Conservation (phyloP, 805 yeast species). For the Wickerhamiella nectarea region DNA sequence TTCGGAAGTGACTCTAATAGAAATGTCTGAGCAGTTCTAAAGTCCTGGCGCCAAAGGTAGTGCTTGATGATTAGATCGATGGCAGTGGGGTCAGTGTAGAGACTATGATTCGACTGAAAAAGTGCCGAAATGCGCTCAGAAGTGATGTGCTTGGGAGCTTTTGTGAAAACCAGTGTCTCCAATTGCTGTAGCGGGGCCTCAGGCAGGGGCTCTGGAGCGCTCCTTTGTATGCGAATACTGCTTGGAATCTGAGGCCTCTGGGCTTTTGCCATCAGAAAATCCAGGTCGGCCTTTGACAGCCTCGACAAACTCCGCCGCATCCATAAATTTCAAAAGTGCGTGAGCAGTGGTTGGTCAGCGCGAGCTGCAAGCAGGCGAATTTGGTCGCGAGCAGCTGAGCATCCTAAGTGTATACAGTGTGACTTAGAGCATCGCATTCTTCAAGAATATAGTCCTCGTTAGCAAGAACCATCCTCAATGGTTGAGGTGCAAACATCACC, state of each 20-base stretch:
- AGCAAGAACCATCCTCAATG: conserved; percentile 25
- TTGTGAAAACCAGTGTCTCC: neutral
- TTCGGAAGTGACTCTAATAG: conserved; percentile 10
- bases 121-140: neutral
- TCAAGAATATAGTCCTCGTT: conserved; percentile 24
- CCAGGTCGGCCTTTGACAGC: conserved; percentile 9
- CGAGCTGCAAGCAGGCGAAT: no score
- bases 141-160: neutral
- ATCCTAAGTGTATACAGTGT: no score
- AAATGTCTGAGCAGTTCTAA: conserved; percentile 16
- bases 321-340: neutral
- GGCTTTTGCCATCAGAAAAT: neutral
- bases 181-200: neutral
- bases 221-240: no score
- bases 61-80: conserved; percentile 8
- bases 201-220: no score
- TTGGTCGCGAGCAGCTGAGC: no score
- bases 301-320: neutral
- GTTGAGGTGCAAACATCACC: conserved; percentile 26
- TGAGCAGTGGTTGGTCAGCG: neutral
- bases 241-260: neutral
- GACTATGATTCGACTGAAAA: neutral
- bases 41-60: conserved; percentile 16
- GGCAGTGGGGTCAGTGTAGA: conserved; percentile 1
- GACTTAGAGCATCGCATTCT: conserved; percentile 28